Evolutionary conservation across 2,329 filamentous ascomycete species (phyloP), one percentile per base, ranked within the genome.

Genomic region (Chaetomiaceae sp.): DNA sequence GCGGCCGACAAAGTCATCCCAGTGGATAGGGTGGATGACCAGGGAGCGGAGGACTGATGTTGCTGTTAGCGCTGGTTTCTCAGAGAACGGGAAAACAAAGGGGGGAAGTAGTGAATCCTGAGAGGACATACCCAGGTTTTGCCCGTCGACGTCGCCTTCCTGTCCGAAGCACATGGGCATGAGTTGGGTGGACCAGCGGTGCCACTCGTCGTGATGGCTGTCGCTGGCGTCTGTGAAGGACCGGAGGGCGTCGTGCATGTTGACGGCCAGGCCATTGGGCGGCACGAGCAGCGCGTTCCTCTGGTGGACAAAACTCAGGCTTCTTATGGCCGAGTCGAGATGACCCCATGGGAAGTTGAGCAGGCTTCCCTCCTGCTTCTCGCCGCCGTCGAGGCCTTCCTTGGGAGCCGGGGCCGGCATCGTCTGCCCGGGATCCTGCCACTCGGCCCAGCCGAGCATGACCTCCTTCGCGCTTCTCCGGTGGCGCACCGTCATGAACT

Each of bases 381-480:
- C 16, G 27, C 16, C 21, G 3, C 17, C n/a, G 20, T n/a, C 7
- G 14, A 7, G 21, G 14, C 8, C 20, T 2, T n/a, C 37, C n/a
- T n/a, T n/a, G n/a, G 19, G 17, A 9, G 13, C 20, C 16, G 6
- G 8, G 8, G 14, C 12, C 25, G 25, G 25, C 6, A 13, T 12
- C 9, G 30, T 33, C 7, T n/a, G n/a, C n/a, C n/a, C 10, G 0
- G 49, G 49, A 12, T 46, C 49, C 17, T 51, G 49, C 37, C 37
- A 51, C 31, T 51, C 49, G 9, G 49, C 49, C 49, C 49, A 51
- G 10, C 43, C 49, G n/a, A 51, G 38, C 7, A 51, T 37, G 16
- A 21, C 49, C 38, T 51, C 49, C 38, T 10, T 51, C 13, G 37
- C 13, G 14, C 19, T 27, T n/a, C 2, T 14, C 37, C 2, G n/a